Evolutionary conservation across 805 yeast species (phyloP).

Genomic region (Lipomyces sp.): DNA sequence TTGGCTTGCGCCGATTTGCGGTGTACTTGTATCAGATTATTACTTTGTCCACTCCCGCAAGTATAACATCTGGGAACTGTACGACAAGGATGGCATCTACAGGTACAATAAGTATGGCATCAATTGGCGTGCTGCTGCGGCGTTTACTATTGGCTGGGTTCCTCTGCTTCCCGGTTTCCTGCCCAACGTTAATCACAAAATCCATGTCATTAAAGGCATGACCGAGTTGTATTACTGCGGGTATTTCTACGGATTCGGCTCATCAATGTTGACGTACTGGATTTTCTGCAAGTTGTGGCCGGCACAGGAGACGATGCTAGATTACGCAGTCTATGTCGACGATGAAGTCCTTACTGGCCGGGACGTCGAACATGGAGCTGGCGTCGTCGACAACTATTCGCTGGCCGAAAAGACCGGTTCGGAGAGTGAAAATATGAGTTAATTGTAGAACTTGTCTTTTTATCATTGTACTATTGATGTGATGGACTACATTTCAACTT

Average conservation of each 20-base stretch:
- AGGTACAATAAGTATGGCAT: slow-evolving; percentile 51
- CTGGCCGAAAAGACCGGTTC: slow-evolving; percentile 6
- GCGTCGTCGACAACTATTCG: background rate
- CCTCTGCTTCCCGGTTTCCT: slow-evolving; percentile 41
- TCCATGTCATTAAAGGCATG: slow-evolving; percentile 46
- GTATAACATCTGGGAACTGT: slow-evolving; percentile 51
- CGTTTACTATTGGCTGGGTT: slow-evolving; percentile 44
- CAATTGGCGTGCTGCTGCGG: slow-evolving; percentile 51
- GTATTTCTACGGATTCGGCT: slow-evolving; percentile 31
- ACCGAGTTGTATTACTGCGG: slow-evolving; percentile 28
- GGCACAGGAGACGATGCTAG: slow-evolving; percentile 28
- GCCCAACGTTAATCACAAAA: slow-evolving; percentile 35
- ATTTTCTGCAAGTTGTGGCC: slow-evolving; percentile 25
- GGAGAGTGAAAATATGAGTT: background rate
- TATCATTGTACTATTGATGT: too few species aligned
- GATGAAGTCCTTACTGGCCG: slow-evolving; percentile 9
- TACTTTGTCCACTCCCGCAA: slow-evolving; percentile 49
- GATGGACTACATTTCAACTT: too few species aligned
- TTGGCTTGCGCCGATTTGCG: slow-evolving; percentile 50
- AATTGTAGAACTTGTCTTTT: too few species aligned
- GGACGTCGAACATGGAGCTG: slow-evolving; percentile 5
- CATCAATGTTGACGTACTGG: slow-evolving; percentile 24
- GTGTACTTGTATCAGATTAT: slow-evolving; percentile 49
- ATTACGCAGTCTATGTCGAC: slow-evolving; percentile 24
- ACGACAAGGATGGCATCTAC: slow-evolving; percentile 47